Percentiles rank a stretch among this genome's conserved stretches.
Evolutionary conservation across 345 rosid genomes (phyloP).

Genomic region (Ricinus communis): DNA sequence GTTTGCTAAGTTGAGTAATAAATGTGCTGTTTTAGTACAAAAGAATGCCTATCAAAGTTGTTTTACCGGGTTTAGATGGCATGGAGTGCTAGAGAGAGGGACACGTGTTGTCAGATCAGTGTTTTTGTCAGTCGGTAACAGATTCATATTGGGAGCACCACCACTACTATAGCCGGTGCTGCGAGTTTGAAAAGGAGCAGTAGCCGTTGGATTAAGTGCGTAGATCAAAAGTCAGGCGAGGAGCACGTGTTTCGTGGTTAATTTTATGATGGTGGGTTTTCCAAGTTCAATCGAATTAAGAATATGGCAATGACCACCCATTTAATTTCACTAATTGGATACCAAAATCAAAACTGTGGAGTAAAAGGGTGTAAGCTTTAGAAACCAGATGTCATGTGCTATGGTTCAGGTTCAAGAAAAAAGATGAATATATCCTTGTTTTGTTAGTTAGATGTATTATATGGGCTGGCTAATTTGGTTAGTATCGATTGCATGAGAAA

Average conservation of each 20-base stretch:
- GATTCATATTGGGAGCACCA: conserved; percentile 54
- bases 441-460: too few species aligned
- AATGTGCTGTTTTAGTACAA: conserved; percentile 77
- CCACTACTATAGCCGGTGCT: conserved; percentile 44
- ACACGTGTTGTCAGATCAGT: conserved; percentile 66
- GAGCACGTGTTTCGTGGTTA: conserved; percentile 60
- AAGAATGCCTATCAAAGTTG: conserved; percentile 59
- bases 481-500: too few species aligned
- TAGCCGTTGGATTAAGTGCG: conserved; percentile 77
- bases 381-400: too few species aligned
- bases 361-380: conserved; percentile 1
- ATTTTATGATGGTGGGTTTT: not conserved
- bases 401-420: too few species aligned
- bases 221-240: conserved; percentile 71
- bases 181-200: conserved; percentile 20
- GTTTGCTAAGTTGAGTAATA: conserved; percentile 51
- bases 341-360: not conserved
- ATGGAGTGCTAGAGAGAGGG: conserved; percentile 44
- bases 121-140: conserved; percentile 31
- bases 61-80: conserved; percentile 58
- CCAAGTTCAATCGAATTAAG: not conserved
- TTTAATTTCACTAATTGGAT: not conserved
- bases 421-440: too few species aligned
- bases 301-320: conserved; percentile 7
- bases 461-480: too few species aligned